A percentile compares a stretch with the other conserved stretches of the same genome.
Evolutionary conservation across 768 basidiomycete species (phyloP).

Genomic region (Lactarius sp.): DNA sequence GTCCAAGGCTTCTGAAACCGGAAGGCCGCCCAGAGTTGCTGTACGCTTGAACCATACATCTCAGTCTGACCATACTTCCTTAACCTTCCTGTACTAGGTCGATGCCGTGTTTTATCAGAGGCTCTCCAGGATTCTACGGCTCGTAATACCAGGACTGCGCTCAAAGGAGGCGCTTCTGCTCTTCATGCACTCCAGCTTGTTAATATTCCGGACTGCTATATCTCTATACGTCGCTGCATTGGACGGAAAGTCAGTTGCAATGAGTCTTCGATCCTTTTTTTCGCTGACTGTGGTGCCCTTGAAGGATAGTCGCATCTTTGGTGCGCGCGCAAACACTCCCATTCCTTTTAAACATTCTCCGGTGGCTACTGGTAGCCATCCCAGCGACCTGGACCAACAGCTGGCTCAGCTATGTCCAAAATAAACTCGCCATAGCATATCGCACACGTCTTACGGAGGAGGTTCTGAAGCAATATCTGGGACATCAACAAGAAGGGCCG

Average conservation of each 20-base stretch:
- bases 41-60: conserved; percentile 38
- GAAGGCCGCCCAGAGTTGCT: conserved; percentile 58
- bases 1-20: conserved; percentile 31
- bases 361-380: conserved; percentile 89
- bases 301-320: conserved; percentile 89
- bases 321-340: conserved; percentile 77
- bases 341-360: conserved; percentile 80
- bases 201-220: conserved; percentile 86
- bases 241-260: conserved; percentile 66
- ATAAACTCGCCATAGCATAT: conserved; percentile 86
- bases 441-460: conserved; percentile 80
- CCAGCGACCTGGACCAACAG: conserved; percentile 92
- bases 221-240: conserved; percentile 92
- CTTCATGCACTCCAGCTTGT: conserved; percentile 80
- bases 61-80: neutral
- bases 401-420: conserved; percentile 91
- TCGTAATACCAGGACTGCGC: conserved; percentile 80
- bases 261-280: conserved; percentile 8
- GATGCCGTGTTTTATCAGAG: conserved; percentile 88
- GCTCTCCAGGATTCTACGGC: conserved; percentile 68
- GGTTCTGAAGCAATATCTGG: conserved; percentile 81
- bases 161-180: conserved; percentile 88
- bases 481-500: conserved; percentile 54
- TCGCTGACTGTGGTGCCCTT: neutral
- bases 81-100: conserved; percentile 44